Conservation (phyloP, 257 asterid genomes). For the Capsicum baccatum region DNA sequence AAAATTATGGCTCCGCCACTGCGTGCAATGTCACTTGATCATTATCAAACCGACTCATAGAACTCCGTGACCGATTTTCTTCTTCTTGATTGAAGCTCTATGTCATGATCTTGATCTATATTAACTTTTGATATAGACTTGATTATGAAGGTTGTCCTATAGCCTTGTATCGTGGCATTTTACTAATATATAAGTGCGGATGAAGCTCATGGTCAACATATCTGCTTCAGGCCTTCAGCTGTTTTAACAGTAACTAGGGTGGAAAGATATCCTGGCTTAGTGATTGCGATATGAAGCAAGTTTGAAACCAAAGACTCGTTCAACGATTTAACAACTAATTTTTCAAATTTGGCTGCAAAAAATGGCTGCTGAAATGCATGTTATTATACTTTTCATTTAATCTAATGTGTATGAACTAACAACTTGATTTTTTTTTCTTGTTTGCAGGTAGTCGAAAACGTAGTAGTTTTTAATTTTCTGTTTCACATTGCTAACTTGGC, state of each 20-base stretch:
- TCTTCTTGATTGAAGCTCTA: neutral
- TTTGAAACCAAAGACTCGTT: neutral
- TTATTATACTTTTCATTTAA: neutral
- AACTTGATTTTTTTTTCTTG: neutral
- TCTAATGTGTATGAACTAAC: neutral
- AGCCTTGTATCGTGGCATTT: too few relatives aligned
- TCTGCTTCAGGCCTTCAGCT: too few relatives aligned
- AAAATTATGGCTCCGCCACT: too few relatives aligned
- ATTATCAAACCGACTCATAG: neutral
- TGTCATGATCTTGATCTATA: neutral
- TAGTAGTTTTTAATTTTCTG: neutral
- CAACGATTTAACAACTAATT: neutral
- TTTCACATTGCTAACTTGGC: slow-evolving; percentile 23
- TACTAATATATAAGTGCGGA: too few relatives aligned
- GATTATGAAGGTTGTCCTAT: too few relatives aligned
- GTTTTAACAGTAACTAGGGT: too few relatives aligned
- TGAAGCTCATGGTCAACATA: too few relatives aligned
- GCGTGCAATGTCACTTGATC: neutral
- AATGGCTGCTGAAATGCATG: neutral
- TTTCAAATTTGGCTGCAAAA: slow-evolving; percentile 11
- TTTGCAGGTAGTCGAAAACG: neutral
- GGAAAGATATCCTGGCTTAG: too few relatives aligned
- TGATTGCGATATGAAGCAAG: neutral
- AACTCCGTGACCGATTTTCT: neutral
- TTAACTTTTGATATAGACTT: neutral